A percentile compares a stretch with the other conserved stretches of the same genome.
Evolutionary conservation across 768 basidiomycete genomes (phyloP).

Genomic region (Hygrocybe coccinea): DNA sequence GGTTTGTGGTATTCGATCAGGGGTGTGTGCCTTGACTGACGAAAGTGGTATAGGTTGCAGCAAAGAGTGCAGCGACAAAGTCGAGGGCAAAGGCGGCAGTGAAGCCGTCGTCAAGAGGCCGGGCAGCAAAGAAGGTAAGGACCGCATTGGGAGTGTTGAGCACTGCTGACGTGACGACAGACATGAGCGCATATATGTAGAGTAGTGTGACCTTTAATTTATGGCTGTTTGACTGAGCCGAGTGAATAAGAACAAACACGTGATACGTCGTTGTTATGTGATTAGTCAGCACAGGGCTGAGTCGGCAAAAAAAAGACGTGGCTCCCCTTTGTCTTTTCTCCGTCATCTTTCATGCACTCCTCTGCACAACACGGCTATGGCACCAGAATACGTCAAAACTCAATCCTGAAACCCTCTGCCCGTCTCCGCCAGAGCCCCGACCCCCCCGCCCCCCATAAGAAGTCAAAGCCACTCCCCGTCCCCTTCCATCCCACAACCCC

Average conservation of each 20-base stretch:
- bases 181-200: too few relatives aligned
- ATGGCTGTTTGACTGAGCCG: neutral
- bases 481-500: conserved; percentile 17
- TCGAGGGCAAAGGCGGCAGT: conserved; percentile 44
- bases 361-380: conserved; percentile 42
- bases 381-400: conserved; percentile 51
- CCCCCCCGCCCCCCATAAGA: conserved; percentile 31
- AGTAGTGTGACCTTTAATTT: neutral
- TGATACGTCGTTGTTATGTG: neutral
- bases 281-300: neutral
- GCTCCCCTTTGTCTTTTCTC: conserved; percentile 12
- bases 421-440: conserved; percentile 47
- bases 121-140: conserved; percentile 39
- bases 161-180: too few relatives aligned
- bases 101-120: conserved; percentile 28
- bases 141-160: too few relatives aligned
- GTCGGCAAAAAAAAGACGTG: neutral
- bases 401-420: conserved; percentile 46
- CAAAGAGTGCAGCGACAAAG: conserved; percentile 4
- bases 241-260: too few relatives aligned
- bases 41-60: conserved; percentile 2
- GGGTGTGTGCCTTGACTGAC: conserved; percentile 36
- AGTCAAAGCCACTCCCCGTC: conserved; percentile 20
- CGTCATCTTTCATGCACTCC: conserved; percentile 1
- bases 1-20: too few relatives aligned